Base-by-base conservation (phyloP, 2,329 filamentous ascomycete genomes). In the Pleomassaria siparia region DNA sequence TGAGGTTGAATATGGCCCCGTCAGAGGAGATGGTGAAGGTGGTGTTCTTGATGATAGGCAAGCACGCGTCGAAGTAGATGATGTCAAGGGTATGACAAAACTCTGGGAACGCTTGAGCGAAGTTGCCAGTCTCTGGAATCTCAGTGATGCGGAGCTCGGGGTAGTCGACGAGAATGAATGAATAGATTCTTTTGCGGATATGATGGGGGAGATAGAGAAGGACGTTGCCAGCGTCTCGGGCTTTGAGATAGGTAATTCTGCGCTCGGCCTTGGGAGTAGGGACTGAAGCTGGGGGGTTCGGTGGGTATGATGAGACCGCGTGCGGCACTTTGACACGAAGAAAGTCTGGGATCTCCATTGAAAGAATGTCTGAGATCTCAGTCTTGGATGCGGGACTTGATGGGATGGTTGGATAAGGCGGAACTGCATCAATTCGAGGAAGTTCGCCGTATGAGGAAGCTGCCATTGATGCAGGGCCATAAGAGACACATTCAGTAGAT, bases 41-140 rank as follows among this genome's bases (percentile, higher is more conserved):
- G 3, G 46, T 30, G 18, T 33, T 40, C 28, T 32, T 20, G 12
- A 49, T 35, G 6, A 49, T 15, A 12, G 37, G 15, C n/a, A 40
- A 24, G 41, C 29, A 44, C 9, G 18, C 30, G 25, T 43, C 46
- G 16, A 16, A n/a, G 39, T 47, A 47, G 30, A 35, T 42, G 5
- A 20, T 35, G 12, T 33, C 29, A 29, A 24, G 20, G n/a, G 36
- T 10, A 15, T 47, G 18, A 15, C 15, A 22, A 13, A 42, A 13
- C 5, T 6, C 18, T 12, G 44, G 44, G 29, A 30, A 32, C 4
- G 24, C 10, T 12, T 24, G 25, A 15, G n/a, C 21, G 28, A 40
- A 33, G 43, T 45, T 33, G 4, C n/a, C 4, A 3, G 37, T 41
- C 13, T 47, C 44, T 3, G 44, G 44, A 8, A 47, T 22, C 18